phyloP scores from a whole-genome alignment of 2,329 filamentous ascomycete species.

The Periglandula ipomoeae region DNA sequence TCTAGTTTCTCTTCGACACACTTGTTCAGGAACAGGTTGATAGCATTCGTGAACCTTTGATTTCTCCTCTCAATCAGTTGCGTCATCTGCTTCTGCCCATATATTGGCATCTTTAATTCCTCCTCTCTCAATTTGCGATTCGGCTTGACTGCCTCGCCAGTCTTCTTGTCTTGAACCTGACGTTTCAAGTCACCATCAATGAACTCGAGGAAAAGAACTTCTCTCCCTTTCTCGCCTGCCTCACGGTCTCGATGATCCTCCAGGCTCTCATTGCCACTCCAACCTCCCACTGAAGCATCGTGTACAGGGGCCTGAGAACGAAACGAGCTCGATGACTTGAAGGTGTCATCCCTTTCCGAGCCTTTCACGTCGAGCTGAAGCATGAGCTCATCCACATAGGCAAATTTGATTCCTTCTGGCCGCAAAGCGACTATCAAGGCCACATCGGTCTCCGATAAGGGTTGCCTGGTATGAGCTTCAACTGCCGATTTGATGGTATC shows the following conservation, averaged over 20 bases:
- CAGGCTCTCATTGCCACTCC: conserved; percentile 39
- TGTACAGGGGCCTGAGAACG: conserved; percentile 40
- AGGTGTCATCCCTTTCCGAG: conserved; percentile 53
- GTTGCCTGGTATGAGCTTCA: conserved; percentile 67
- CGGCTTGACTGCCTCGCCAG: conserved; percentile 61
- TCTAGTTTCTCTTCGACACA: conserved; percentile 59
- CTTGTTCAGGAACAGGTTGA: conserved; percentile 67
- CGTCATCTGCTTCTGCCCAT: conserved; percentile 86
- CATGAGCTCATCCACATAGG: conserved; percentile 77
- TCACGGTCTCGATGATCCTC: conserved; percentile 15
- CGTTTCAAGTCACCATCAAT: conserved; percentile 83
- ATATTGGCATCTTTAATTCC: conserved; percentile 83
- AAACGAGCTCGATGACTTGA: conserved; percentile 40
- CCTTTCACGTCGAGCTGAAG: conserved; percentile 72
- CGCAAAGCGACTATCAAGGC: conserved; percentile 71
- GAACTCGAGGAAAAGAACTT: conserved; percentile 87
- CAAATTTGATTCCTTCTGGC: conserved; percentile 70
- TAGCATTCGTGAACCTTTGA: conserved; percentile 66
- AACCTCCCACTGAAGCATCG: conserved; percentile 48
- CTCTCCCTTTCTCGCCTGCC: conserved; percentile 31
- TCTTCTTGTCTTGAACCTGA: conserved; percentile 63
- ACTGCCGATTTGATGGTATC: conserved; percentile 80
- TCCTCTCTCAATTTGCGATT: conserved; percentile 64
- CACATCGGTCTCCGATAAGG: conserved; percentile 67
- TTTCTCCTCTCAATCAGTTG: conserved; percentile 85